These are phyloP conservation scores for Biscogniauxia mediterranea DNA, from an alignment of 2,329 filamentous ascomycete species.

Conservation along the genomic window DNA sequence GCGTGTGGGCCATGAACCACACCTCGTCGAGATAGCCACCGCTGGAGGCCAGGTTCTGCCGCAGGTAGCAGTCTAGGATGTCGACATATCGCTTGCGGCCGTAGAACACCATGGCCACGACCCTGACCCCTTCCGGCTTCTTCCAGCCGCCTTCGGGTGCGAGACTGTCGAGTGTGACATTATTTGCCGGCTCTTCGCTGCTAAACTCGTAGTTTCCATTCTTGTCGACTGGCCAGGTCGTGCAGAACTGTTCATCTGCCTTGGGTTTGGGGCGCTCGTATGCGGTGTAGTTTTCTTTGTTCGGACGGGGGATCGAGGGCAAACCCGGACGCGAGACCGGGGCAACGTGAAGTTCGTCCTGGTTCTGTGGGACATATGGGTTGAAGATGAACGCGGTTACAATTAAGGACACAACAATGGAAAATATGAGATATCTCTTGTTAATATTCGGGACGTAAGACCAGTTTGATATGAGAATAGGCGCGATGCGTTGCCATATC, in stretches of 20 bases:
- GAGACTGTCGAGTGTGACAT: slow-evolving; percentile 21
- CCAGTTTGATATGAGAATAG: slow-evolving; percentile 21
- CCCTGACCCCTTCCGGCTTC: slow-evolving; percentile 32
- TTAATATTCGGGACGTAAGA: slow-evolving; percentile 23
- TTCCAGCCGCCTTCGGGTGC: slow-evolving; percentile 30
- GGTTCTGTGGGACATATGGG: slow-evolving; percentile 22
- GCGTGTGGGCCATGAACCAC: slow-evolving; percentile 43
- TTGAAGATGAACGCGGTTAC: slow-evolving; percentile 26
- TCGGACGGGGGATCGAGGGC: background rate
- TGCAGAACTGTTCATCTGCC: slow-evolving; percentile 23
- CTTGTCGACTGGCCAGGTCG: slow-evolving; percentile 29
- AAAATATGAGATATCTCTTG: slow-evolving; percentile 22
- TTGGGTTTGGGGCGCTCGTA: slow-evolving; percentile 9
- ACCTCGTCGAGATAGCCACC: slow-evolving; percentile 45
- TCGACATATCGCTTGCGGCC: slow-evolving; percentile 43
- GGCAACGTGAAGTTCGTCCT: slow-evolving; percentile 13
- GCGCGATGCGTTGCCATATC: slow-evolving; percentile 23
- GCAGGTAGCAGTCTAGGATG: slow-evolving; percentile 45
- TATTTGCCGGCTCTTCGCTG: slow-evolving; percentile 10
- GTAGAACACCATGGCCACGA: slow-evolving; percentile 48
- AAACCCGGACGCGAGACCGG: slow-evolving; percentile 2
- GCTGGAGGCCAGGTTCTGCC: slow-evolving; percentile 44
- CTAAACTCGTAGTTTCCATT: slow-evolving; percentile 21
- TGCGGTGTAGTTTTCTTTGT: background rate
- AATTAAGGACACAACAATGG: slow-evolving; percentile 20